Evolutionary conservation across 2,329 filamentous ascomycete genomes (phyloP), one percentile per base, ranked within the genome.

Genomic region (Pseudogymnoascus sp.): DNA sequence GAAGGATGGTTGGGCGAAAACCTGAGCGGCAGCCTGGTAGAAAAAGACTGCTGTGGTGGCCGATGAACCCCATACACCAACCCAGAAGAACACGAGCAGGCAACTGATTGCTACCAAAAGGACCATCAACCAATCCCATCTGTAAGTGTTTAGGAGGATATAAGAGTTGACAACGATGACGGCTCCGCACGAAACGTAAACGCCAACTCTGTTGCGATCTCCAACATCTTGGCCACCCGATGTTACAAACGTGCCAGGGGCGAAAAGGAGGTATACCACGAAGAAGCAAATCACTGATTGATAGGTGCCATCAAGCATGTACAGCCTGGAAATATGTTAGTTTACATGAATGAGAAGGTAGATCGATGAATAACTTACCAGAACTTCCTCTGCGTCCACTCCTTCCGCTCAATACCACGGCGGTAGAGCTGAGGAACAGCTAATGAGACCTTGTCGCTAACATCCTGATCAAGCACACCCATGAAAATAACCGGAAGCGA

Each of bases 121-220:
- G 21, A 92, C 76, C 77, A 95, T 95, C 70, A 99, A 80, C 93
- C 93, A 99, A 74, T 99, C 94, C 94, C 94, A 99, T 65, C 93
- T 86, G 75, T 96, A 97, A 0, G 90, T 95, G 76, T 99, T 99
- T 78, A 97, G 86, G 67, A 99, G 80, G 68, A 99, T 91, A 78
- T 97, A 99, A 64, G 88, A 78, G 75, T 99, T 99, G 79, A 96
- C 95, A 41, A 91, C 88, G 68, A 96, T 78, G 63, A 99, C 87
- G 6, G 91, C 87, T 12, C 90, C 89, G 63, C 90, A 91, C 2
- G 87, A 92, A 69, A 97, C 85, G 74, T 94, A 95, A 61, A 91
- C 84, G 70, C 94, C 94, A 71, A 99, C 88, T 67, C 92, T 87
- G 66, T 87, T 84, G 68, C 91, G 86, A 70, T 97, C 93, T 65